Base-by-base conservation (phyloP, 495 filamentous ascomycete species). In the Alectoria sarmentosa region DNA sequence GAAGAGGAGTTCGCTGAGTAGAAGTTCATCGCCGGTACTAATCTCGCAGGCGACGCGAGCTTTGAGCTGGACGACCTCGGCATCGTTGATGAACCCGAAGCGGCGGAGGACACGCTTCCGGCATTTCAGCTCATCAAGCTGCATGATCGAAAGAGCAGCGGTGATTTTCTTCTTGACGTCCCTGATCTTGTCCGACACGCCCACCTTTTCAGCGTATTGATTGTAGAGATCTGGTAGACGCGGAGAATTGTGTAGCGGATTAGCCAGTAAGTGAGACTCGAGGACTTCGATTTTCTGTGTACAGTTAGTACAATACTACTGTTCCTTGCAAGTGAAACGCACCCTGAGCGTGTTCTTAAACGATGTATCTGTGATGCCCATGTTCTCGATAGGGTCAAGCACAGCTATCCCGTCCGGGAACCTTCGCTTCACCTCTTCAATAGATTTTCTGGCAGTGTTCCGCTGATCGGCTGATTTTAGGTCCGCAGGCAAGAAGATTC, bases 31-130 rank as follows among this genome's bases (percentile, higher is more conserved):
- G 60, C 88, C 88, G 4, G 92, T 94, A 69, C 90, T 93, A 64
- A 98, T 98, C 79, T 98, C 94, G 76, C 94, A 98, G 13, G 94
- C 94, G 10, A 97, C 94, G 39, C 94, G 86, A 10, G 91, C 94
- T 78, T 98, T 98, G 69, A 97, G 81, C 77, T 96, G 86, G 58
- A 98, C 91, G 11, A 98, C 90, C 71, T 97, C 94, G 28, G 84
- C 81, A 41, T 97, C 94, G 75, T 96, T 90, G 76, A 98, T 94
- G 75, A 98, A 98, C 15, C 88, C 90, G 26, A 98, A 84, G n/a
- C 95, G 87, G 55, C 94, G 90, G 2, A 98, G 84, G n/a, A 98
- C 94, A 67, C 94, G 88, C 77, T 96, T 98, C 63, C 94, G 86
- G 69, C 86, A 90, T 77, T 97, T 98, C 54, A 98, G 82, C 76